These are phyloP conservation scores for Lepidium sativum DNA, from an alignment of 345 rosid species.

Conservation along the genomic window DNA sequence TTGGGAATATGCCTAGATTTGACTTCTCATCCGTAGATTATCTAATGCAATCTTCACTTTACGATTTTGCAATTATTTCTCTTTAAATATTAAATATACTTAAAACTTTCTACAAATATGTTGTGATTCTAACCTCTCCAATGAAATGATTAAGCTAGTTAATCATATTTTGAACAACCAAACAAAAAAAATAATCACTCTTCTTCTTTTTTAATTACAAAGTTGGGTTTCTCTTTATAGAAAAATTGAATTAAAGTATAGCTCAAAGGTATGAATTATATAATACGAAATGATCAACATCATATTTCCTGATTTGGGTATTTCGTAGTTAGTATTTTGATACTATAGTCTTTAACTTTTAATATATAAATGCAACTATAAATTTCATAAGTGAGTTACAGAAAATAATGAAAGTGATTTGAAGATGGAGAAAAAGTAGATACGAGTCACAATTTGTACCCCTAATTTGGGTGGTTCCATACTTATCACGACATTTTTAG, in stretches of 20 bases:
- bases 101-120: neutral
- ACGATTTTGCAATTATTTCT: neutral
- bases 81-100: neutral
- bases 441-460: conserved; percentile 23
- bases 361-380: conserved; percentile 11
- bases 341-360: conserved; percentile 15
- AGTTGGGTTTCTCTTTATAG: conserved; percentile 5
- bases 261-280: neutral
- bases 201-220: neutral
- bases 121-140: neutral
- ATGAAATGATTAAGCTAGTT: too few relatives aligned
- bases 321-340: conserved; percentile 28
- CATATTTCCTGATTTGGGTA: conserved; percentile 29
- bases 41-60: neutral
- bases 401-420: conserved; percentile 20
- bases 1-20: conserved; percentile 16
- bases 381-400: neutral
- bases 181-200: too few relatives aligned
- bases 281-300: conserved; percentile 24
- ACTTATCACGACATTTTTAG: conserved; percentile 24
- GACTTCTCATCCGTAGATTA: conserved; percentile 14
- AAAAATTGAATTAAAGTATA: neutral
- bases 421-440: conserved; percentile 21
- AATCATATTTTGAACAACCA: too few relatives aligned
- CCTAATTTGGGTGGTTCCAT: conserved; percentile 28